Percentiles rank a stretch among this genome's conserved stretches.
phyloP scores from a whole-genome alignment of 352 stramenopile species.

The Plasmopara viticola region DNA sequence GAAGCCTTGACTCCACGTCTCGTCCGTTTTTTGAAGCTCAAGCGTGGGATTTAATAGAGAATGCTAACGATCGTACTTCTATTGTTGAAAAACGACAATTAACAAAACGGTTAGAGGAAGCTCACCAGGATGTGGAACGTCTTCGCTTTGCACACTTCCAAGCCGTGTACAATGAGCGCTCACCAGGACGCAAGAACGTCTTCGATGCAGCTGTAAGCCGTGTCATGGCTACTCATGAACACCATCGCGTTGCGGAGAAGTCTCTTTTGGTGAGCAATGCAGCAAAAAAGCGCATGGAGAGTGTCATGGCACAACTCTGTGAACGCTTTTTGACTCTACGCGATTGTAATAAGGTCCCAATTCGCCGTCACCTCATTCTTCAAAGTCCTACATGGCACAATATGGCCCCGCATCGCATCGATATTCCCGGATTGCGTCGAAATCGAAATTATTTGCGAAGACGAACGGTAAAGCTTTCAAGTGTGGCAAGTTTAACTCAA shows the following conservation, averaged over 20 bases:
- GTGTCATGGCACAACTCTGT: constrained; percentile 35
- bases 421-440: constrained; percentile 41
- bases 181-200: no score
- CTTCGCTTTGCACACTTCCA: constrained; percentile 57
- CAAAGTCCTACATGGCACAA: constrained; percentile 29
- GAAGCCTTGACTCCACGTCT: constrained; percentile 48
- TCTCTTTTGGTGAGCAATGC: constrained; percentile 26
- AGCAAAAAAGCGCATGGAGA: constrained; percentile 19
- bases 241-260: constrained; percentile 30
- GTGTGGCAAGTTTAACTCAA: constrained; percentile 8
- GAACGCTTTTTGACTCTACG: constrained; percentile 33
- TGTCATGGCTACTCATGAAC: no score
- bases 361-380: constrained; percentile 44
- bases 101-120: constrained; percentile 30
- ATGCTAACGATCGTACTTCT: constrained; percentile 69
- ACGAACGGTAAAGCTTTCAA: constrained; percentile 30
- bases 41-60: constrained; percentile 74
- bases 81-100: constrained; percentile 60
- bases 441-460: constrained; percentile 37
- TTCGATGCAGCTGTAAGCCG: no score
- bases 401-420: constrained; percentile 22
- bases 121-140: constrained; percentile 31
- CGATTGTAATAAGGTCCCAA: constrained; percentile 37
- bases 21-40: constrained; percentile 52
- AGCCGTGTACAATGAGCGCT: constrained; percentile 45